These are phyloP conservation scores for Hyaloscypha bicolor DNA, from an alignment of 495 filamentous ascomycete genomes.

Conservation along the genomic window DNA sequence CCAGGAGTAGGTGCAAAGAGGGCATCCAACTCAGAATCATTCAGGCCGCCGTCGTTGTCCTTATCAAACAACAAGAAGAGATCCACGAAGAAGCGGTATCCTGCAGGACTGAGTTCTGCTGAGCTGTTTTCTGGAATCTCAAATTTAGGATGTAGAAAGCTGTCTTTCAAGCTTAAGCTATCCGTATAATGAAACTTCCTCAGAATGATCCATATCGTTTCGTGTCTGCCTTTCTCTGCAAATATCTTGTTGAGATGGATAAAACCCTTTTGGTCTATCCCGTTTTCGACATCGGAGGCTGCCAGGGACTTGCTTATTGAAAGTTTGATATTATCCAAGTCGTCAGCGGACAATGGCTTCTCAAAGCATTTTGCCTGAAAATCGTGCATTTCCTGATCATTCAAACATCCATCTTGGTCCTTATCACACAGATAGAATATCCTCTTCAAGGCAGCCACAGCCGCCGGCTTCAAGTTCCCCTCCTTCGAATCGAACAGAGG, in stretches of 20 bases:
- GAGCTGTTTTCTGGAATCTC: slow-evolving; percentile 90
- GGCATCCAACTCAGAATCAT: slow-evolving; percentile 76
- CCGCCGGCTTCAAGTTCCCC: slow-evolving; percentile 81
- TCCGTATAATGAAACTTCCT: slow-evolving; percentile 97
- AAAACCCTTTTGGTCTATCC: slow-evolving; percentile 81
- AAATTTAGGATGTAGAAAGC: slow-evolving; percentile 89
- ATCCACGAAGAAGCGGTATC: slow-evolving; percentile 97
- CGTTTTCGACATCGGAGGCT: slow-evolving; percentile 65
- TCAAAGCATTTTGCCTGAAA: slow-evolving; percentile 93
- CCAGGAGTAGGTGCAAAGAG: slow-evolving; percentile 95
- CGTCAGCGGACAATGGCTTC: slow-evolving; percentile 74
- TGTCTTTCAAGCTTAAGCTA: slow-evolving; percentile 85
- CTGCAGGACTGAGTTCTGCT: slow-evolving; percentile 90
- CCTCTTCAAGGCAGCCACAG: slow-evolving; percentile 79
- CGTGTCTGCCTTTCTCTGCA: slow-evolving; percentile 95
- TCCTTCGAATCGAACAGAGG: slow-evolving; percentile 97
- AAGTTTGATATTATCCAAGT: slow-evolving; percentile 85
- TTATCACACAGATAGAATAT: slow-evolving; percentile 96
- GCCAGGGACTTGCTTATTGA: slow-evolving; percentile 71
- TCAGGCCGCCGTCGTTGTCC: slow-evolving; percentile 95
- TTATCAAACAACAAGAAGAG: slow-evolving; percentile 93
- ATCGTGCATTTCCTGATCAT: slow-evolving; percentile 84
- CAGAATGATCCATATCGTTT: slow-evolving; percentile 96
- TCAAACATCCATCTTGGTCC: slow-evolving; percentile 93
- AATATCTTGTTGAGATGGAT: slow-evolving; percentile 91